A percentile compares a stretch with the other conserved stretches of the same genome.
These are phyloP conservation scores for Forsythia viridissima DNA, from an alignment of 257 asterid genomes.

Conservation along the genomic window DNA sequence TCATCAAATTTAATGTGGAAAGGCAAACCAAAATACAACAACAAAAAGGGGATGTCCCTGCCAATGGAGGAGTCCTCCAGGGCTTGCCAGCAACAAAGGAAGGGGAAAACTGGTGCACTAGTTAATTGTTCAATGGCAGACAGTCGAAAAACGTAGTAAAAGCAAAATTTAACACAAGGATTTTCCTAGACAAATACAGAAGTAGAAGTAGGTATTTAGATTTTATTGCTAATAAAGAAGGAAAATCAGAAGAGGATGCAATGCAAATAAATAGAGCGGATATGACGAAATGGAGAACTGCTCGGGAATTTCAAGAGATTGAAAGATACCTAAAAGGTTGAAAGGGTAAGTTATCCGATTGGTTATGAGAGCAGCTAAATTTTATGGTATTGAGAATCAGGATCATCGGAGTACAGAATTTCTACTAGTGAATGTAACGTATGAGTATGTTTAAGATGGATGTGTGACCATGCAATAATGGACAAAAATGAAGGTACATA, in stretches of 20 bases:
- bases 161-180: not conserved
- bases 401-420: too few species aligned
- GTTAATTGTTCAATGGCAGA: not conserved
- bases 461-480: not conserved
- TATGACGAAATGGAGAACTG: not conserved
- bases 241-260: not conserved
- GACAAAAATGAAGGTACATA: not conserved
- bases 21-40: conserved; percentile 4
- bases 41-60: not conserved
- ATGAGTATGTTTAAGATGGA: not conserved
- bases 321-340: too few species aligned
- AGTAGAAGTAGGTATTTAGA: not conserved
- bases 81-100: not conserved
- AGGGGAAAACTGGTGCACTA: not conserved
- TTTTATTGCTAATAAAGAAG: not conserved
- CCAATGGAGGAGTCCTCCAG: not conserved
- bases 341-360: too few species aligned
- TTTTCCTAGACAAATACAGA: not conserved
- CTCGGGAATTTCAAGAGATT: too few species aligned
- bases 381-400: too few species aligned
- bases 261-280: not conserved
- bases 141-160: not conserved
- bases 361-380: too few species aligned
- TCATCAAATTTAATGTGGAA: conserved; percentile 23
- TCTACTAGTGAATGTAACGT: not conserved